Conservation (phyloP, 108 stramenopile genomes). For the Mayamaea pseudoterrestris region DNA sequence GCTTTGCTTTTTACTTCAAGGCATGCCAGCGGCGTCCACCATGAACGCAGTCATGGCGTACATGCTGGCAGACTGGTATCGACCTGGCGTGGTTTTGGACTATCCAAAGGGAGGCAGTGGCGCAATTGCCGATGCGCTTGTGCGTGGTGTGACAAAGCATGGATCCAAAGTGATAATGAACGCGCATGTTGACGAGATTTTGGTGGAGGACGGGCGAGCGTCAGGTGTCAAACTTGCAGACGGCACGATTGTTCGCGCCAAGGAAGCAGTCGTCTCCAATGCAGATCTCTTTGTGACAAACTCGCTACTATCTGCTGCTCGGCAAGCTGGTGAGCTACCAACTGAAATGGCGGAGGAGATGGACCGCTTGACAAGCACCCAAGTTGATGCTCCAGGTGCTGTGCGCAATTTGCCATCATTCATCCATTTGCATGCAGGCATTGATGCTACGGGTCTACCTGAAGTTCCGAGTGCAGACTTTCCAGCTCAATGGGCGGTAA, state of each 20-base stretch:
- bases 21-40: slow-evolving; percentile 76
- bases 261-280: slow-evolving; percentile 82
- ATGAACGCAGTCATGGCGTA: slow-evolving; percentile 89
- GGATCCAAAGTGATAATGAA: slow-evolving; percentile 43
- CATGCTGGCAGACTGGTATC: slow-evolving; percentile 90
- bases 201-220: slow-evolving; percentile 68
- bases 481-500: slow-evolving; percentile 93
- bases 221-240: slow-evolving; percentile 59
- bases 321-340: slow-evolving; percentile 13
- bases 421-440: slow-evolving; percentile 89
- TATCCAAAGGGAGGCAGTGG: slow-evolving; percentile 85
- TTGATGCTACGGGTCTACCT: slow-evolving; percentile 75
- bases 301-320: slow-evolving; percentile 41
- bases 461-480: slow-evolving; percentile 54
- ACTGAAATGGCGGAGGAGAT: slow-evolving; percentile 42
- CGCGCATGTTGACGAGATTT: slow-evolving; percentile 68
- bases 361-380: slow-evolving; percentile 36
- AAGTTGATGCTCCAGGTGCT: slow-evolving; percentile 32
- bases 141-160: slow-evolving; percentile 69
- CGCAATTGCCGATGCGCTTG: slow-evolving; percentile 78
- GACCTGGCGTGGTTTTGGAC: slow-evolving; percentile 79
- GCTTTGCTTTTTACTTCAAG: slow-evolving; percentile 83
- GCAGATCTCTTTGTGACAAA: slow-evolving; percentile 74
- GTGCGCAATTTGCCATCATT: slow-evolving; percentile 69
- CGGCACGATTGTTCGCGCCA: slow-evolving; percentile 56